Conservation (phyloP, 768 basidiomycete genomes). For the Psilocybe tampanensis region DNA sequence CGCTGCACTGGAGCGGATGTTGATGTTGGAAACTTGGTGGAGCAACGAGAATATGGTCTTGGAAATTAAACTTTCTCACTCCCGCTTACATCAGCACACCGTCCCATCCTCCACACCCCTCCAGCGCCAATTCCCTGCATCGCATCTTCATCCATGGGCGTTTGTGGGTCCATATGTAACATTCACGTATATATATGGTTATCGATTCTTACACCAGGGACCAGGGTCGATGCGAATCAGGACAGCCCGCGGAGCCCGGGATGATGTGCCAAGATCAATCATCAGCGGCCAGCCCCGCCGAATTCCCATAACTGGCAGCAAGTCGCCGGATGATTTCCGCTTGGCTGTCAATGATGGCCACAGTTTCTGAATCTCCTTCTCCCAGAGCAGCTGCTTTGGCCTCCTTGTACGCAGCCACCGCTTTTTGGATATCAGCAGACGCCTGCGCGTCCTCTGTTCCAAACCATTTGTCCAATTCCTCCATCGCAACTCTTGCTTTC, state of each 20-base stretch:
- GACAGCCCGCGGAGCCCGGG: background rate
- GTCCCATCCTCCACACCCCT: background rate
- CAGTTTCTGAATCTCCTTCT: slow-evolving; percentile 29
- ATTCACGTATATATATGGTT: background rate
- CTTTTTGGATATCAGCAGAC: slow-evolving; percentile 3
- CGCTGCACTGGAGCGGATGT: slow-evolving; percentile 7
- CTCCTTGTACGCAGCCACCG: slow-evolving; percentile 38
- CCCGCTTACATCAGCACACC: slow-evolving; percentile 21
- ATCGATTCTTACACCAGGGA: background rate
- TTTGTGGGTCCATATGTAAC: slow-evolving; percentile 4
- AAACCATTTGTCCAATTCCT: slow-evolving; percentile 48
- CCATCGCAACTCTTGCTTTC: slow-evolving; percentile 52
- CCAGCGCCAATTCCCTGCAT: background rate
- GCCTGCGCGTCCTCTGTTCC: slow-evolving; percentile 35
- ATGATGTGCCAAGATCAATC: background rate
- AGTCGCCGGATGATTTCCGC: background rate
- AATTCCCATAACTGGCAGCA: background rate
- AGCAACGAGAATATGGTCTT: background rate
- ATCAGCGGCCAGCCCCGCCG: background rate
- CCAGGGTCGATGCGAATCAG: background rate
- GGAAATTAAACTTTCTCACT: slow-evolving; percentile 17
- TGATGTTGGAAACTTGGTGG: background rate
- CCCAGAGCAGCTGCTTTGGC: slow-evolving; percentile 42
- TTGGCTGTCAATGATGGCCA: slow-evolving; percentile 22
- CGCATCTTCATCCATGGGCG: background rate